These are phyloP conservation scores for Aspergillus leporis DNA, from an alignment of 495 filamentous ascomycete genomes.

Conservation along the genomic window DNA sequence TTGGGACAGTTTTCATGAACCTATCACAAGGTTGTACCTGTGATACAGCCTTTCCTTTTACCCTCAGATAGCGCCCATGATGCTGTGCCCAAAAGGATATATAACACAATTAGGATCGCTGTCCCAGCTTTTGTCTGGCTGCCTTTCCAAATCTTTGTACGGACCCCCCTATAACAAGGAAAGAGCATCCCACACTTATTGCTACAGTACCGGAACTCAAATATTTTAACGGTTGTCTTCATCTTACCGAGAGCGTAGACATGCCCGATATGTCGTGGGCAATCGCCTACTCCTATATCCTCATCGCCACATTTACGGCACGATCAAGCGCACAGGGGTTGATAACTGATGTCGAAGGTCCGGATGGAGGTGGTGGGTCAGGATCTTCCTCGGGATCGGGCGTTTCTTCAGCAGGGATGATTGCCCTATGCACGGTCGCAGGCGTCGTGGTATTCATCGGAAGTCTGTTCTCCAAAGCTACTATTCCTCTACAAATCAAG, in stretches of 20 bases:
- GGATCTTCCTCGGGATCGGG: conserved; percentile 15
- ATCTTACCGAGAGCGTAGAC: not conserved
- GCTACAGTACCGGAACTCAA: not conserved
- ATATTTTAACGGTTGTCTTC: not conserved
- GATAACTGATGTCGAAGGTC: conserved; percentile 13
- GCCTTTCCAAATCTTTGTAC: not conserved
- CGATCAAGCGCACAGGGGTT: conserved; percentile 14
- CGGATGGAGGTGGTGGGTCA: conserved; percentile 17
- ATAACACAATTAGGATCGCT: not conserved
- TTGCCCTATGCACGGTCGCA: conserved; percentile 26
- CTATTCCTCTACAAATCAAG: not conserved
- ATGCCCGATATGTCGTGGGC: conserved; percentile 2
- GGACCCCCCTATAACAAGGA: not conserved
- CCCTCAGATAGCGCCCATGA: not conserved
- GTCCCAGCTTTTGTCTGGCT: not conserved
- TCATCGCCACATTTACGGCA: conserved; percentile 8
- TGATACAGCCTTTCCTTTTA: not conserved
- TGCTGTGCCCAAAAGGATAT: not conserved
- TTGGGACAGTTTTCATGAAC: conserved; percentile 1
- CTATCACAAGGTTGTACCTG: conserved; percentile 13
- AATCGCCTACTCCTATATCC: conserved; percentile 2
- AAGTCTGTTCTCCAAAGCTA: conserved; percentile 16
- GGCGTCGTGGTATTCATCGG: conserved; percentile 29
- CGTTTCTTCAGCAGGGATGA: conserved; percentile 23
- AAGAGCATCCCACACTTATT: not conserved